Evolutionary conservation across 1,284 basidiomycete species (phyloP).

Genomic region (Cryptococcus maquisensis): DNA sequence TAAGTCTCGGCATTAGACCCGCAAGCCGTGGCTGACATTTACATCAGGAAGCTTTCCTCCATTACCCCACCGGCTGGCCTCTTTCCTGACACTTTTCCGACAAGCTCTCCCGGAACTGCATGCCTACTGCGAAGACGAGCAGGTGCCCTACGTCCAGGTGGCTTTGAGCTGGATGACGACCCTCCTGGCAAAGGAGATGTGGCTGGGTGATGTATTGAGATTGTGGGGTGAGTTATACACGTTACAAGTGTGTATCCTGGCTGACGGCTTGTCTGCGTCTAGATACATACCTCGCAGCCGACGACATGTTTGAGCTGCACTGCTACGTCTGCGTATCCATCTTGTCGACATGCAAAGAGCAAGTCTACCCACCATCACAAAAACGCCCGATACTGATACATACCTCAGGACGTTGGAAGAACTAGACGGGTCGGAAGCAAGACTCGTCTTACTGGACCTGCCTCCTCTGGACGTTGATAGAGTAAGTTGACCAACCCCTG

Average conservation of each 20-base stretch:
- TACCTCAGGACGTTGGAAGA: slow-evolving; percentile 38
- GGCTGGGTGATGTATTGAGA: slow-evolving; percentile 41
- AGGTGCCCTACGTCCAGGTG: slow-evolving; percentile 42
- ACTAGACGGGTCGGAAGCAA: slow-evolving; percentile 44
- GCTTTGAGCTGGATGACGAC: slow-evolving; percentile 44
- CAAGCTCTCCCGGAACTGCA: slow-evolving; percentile 41
- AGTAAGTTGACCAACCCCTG: slow-evolving; percentile 24
- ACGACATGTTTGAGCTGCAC: slow-evolving; percentile 45
- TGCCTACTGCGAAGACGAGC: slow-evolving; percentile 47
- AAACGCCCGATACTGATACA: not conserved
- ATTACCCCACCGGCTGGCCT: slow-evolving; percentile 37
- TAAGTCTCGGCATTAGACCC: slow-evolving; percentile 17
- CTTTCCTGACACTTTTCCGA: slow-evolving; percentile 41
- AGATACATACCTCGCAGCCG: slow-evolving; percentile 45
- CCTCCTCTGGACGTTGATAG: slow-evolving; percentile 46
- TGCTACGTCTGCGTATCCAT: slow-evolving; percentile 47
- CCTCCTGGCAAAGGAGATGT: slow-evolving; percentile 44
- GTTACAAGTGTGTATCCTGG: not conserved
- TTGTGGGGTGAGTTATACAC: slow-evolving; percentile 44
- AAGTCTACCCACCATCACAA: slow-evolving; percentile 5
- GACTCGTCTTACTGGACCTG: slow-evolving; percentile 44
- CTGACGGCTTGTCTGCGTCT: not conserved
- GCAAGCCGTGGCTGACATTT: not conserved
- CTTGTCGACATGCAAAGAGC: slow-evolving; percentile 46
- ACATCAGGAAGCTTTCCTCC: slow-evolving; percentile 35